Conservation (phyloP, 345 rosid genomes). For the Pistacia atlantica region DNA sequence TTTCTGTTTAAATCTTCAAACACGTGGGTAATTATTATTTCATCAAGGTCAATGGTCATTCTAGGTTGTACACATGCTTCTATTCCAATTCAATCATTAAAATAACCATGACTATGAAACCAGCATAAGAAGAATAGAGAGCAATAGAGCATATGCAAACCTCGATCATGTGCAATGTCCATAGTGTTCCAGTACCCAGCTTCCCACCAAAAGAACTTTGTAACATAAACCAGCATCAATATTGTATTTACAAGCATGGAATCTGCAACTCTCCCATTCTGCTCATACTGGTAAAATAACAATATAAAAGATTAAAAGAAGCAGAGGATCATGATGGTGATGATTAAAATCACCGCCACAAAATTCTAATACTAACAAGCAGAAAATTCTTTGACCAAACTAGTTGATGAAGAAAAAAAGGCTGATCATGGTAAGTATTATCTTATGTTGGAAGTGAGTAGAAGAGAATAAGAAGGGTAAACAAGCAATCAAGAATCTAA, state of each 20-base stretch:
- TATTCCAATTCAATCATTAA: neutral
- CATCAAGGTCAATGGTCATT: conserved; percentile 1
- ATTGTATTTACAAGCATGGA: conserved; percentile 94
- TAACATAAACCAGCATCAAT: conserved; percentile 83
- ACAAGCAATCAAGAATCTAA: neutral
- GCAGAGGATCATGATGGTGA: neutral
- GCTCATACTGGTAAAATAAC: conserved; percentile 68
- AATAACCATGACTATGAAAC: neutral
- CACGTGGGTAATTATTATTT: neutral
- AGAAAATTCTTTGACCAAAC: conserved; percentile 4
- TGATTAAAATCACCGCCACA: neutral
- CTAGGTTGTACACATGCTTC: neutral
- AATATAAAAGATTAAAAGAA: conserved; percentile 15
- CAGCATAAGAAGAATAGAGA: conserved; percentile 2
- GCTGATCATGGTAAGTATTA: neutral
- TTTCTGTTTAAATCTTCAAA: neutral
- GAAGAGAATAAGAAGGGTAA: neutral
- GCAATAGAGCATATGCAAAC: conserved; percentile 40
- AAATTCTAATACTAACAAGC: neutral
- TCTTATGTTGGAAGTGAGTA: neutral
- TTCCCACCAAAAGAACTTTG: conserved; percentile 99
- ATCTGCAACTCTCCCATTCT: conserved; percentile 76
- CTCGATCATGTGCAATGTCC: conserved; percentile 99
- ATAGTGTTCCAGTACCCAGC: conserved; percentile 98
- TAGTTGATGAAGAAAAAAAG: conserved; percentile 8